Evolutionary conservation across 345 rosid species (phyloP).

Genomic region (Chamaenerion angustifolium): DNA sequence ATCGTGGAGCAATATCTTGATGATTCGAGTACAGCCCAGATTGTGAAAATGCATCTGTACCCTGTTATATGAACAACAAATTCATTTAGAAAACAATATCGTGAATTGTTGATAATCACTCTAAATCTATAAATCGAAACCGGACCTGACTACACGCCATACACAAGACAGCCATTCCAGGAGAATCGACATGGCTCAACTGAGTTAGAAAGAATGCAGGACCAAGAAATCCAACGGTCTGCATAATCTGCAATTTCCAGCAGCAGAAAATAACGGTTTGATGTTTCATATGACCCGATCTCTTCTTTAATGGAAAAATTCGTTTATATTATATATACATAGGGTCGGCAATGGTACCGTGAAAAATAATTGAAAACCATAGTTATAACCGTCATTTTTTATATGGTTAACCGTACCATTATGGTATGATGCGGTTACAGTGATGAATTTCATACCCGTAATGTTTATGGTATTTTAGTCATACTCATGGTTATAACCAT

Average conservation of each 20-base stretch:
- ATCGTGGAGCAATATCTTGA: slow-evolving; percentile 93
- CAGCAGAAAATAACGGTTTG: neutral
- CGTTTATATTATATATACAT: no score
- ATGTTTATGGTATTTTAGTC: no score
- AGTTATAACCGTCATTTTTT: no score
- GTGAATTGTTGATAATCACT: neutral
- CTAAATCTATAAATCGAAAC: slow-evolving; percentile 1
- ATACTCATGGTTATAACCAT: no score
- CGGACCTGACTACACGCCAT: slow-evolving; percentile 90
- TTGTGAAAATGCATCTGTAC: slow-evolving; percentile 92
- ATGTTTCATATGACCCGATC: no score
- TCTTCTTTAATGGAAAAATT: no score
- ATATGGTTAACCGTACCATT: no score
- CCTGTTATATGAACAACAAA: slow-evolving; percentile 16
- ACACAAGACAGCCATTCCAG: slow-evolving; percentile 71
- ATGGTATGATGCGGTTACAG: no score
- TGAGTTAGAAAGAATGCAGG: slow-evolving; percentile 94
- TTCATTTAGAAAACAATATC: neutral
- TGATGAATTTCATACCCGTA: no score
- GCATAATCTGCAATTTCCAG: slow-evolving; percentile 58
- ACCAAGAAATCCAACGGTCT: slow-evolving; percentile 90
- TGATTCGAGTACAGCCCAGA: slow-evolving; percentile 91
- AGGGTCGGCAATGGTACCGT: no score
- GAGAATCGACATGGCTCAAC: slow-evolving; percentile 79
- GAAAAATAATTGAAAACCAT: no score